Percentiles rank a stretch among this genome's conserved stretches.
phyloP scores from a whole-genome alignment of 176 grass and related monocot species.

The Zoysia japonica region DNA sequence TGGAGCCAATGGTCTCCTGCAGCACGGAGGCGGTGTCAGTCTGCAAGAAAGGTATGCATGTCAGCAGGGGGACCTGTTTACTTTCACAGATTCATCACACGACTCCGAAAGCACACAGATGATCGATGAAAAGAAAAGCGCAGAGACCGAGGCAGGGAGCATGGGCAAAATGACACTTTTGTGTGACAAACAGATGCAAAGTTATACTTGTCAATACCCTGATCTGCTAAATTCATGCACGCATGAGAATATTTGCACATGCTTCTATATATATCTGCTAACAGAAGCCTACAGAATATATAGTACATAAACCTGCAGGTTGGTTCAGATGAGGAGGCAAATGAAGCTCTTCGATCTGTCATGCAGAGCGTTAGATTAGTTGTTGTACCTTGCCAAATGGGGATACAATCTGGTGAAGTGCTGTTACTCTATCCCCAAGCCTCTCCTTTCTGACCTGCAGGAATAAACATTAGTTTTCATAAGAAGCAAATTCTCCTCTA shows the following conservation, averaged over 20 bases:
- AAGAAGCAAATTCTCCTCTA: background rate
- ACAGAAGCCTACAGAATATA: background rate
- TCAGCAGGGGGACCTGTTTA: conserved; percentile 46
- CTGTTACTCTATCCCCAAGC: conserved; percentile 82
- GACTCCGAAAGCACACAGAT: conserved; percentile 22
- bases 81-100: conserved; percentile 31
- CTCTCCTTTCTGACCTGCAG: conserved; percentile 81
- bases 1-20: conserved; percentile 82
- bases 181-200: conserved; percentile 9
- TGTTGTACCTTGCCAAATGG: conserved; percentile 76
- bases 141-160: background rate
- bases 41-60: conserved; percentile 49
- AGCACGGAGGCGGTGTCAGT: conserved; percentile 87
- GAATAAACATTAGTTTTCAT: conserved; percentile 6
- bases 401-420: conserved; percentile 82
- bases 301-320: background rate
- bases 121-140: conserved; percentile 23
- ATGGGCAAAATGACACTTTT: conserved; percentile 46
- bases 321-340: background rate
- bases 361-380: background rate
- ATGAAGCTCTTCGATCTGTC: background rate
- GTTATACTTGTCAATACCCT: background rate
- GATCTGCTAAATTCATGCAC: background rate
- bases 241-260: background rate
- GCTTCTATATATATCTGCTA: background rate